These are phyloP conservation scores for Neophaeococcomyces mojaviensis DNA, from an alignment of 2,329 filamentous ascomycete genomes.

Conservation along the genomic window DNA sequence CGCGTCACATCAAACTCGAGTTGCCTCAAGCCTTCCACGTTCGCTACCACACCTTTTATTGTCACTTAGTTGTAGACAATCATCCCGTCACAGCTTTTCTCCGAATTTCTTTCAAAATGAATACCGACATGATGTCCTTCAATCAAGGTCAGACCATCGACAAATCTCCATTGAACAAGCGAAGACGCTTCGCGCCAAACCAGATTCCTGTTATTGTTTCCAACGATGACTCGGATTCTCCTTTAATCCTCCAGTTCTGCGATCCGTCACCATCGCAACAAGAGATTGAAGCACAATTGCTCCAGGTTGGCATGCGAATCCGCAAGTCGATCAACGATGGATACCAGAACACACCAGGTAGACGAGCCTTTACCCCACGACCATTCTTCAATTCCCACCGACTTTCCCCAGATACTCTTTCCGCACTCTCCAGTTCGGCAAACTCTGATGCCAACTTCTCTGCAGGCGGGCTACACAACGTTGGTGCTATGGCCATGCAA, in stretches of 20 bases:
- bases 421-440: conserved; percentile 12
- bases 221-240: conserved; percentile 17
- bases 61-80: not conserved
- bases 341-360: conserved; percentile 62
- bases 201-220: conserved; percentile 24
- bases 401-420: conserved; percentile 21
- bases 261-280: conserved; percentile 33
- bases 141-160: not conserved
- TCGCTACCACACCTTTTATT: not conserved
- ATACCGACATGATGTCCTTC: not conserved
- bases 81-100: not conserved
- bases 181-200: conserved; percentile 38
- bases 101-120: conserved; percentile 3
- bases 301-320: conserved; percentile 88
- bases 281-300: conserved; percentile 66
- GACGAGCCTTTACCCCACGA: conserved; percentile 22
- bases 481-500: conserved; percentile 61
- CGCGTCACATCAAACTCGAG: too few relatives aligned
- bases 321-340: conserved; percentile 90
- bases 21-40: not conserved
- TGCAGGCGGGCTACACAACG: conserved; percentile 61
- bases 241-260: conserved; percentile 30
- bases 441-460: conserved; percentile 11
- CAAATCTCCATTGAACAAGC: conserved; percentile 29
- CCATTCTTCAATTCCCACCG: conserved; percentile 19